Evolutionary conservation across 148 eudicot genomes (phyloP).

Genomic region (Cornus kousa): DNA sequence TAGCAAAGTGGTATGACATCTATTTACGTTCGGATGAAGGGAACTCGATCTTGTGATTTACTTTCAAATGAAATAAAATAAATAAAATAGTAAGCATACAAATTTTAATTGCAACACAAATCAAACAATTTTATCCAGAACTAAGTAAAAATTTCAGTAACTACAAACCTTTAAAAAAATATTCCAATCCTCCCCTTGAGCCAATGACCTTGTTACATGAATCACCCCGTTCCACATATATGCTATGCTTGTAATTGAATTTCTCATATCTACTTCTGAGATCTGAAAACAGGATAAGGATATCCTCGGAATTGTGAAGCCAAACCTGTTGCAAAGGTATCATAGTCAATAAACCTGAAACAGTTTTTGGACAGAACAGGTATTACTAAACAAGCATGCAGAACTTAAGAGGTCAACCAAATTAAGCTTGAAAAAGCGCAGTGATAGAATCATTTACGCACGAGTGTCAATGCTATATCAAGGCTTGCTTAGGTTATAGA

Average conservation of each 20-base stretch:
- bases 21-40: not conserved
- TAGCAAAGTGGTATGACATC: not conserved
- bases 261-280: conserved; percentile 52
- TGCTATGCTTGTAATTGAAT: conserved; percentile 30
- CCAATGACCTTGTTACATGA: conserved; percentile 39
- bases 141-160: not conserved
- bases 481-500: not conserved
- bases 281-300: conserved; percentile 54
- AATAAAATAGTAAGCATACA: not conserved
- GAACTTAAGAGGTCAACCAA: not conserved
- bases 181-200: conserved; percentile 81
- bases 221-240: conserved; percentile 51
- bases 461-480: not conserved
- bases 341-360: conserved; percentile 28
- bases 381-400: conserved; percentile 1
- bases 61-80: not conserved
- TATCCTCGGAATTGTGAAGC: conserved; percentile 46
- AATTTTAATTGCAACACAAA: not conserved
- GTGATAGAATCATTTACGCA: not conserved
- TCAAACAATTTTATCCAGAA: not conserved
- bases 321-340: conserved; percentile 37
- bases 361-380: not conserved
- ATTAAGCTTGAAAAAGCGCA: conserved; percentile 1
- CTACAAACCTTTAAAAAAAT: conserved; percentile 64
- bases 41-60: not conserved